Evolutionary conservation across 768 basidiomycete genomes (phyloP).

Genomic region (Goffeauzyma gilvescens): DNA sequence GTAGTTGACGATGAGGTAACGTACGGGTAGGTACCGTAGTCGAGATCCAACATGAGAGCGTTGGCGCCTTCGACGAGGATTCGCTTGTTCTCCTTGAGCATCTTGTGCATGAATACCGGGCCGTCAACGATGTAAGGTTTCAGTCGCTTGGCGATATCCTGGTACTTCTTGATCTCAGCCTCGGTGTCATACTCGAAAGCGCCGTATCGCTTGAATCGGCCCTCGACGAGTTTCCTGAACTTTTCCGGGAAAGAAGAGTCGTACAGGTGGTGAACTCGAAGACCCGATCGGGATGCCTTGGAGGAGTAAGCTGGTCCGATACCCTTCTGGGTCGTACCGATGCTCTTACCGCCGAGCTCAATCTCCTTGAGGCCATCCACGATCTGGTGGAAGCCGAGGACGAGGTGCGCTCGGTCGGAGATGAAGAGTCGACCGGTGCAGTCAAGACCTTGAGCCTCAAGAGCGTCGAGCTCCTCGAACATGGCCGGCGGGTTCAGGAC

Average conservation of each 20-base stretch:
- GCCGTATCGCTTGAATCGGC: conserved; percentile 92
- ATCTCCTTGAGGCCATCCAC: conserved; percentile 97
- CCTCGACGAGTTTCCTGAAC: conserved; percentile 89
- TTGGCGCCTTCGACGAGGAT: conserved; percentile 94
- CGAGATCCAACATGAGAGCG: conserved; percentile 93
- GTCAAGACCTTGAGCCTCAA: conserved; percentile 73
- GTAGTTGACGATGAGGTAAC: conserved; percentile 87
- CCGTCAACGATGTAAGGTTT: conserved; percentile 79
- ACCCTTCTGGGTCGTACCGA: conserved; percentile 94
- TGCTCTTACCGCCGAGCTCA: conserved; percentile 74
- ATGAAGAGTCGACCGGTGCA: conserved; percentile 70
- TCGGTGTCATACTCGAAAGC: conserved; percentile 97
- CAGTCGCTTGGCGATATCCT: conserved; percentile 68
- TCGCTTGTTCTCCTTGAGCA: conserved; percentile 53
- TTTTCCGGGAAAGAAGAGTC: conserved; percentile 70
- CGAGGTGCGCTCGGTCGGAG: conserved; percentile 89
- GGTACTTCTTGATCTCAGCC: conserved; percentile 80
- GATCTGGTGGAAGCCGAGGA: conserved; percentile 98
- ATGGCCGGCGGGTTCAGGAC: conserved; percentile 91
- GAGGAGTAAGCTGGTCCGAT: conserved; percentile 97
- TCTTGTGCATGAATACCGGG: conserved; percentile 62
- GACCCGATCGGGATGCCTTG: conserved; percentile 87
- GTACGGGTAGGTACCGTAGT: conserved; percentile 93
- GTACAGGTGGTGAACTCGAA: conserved; percentile 91
- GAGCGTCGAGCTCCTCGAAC: conserved; percentile 73